These are phyloP conservation scores for Berkeleyomyces rouxiae DNA, from an alignment of 2,329 filamentous ascomycete species.

Conservation along the genomic window DNA sequence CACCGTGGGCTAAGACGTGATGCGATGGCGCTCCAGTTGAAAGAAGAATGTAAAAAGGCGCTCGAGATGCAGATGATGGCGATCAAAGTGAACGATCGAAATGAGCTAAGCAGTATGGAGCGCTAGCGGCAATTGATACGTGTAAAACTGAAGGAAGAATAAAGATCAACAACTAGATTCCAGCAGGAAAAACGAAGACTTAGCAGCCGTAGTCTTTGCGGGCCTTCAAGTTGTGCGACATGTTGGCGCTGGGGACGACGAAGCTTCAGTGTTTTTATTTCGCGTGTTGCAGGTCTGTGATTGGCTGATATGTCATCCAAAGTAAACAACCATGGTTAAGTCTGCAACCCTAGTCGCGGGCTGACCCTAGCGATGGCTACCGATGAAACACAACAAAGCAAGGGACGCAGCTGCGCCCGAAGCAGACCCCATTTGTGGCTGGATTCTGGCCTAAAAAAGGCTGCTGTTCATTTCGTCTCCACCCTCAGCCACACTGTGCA, in stretches of 20 bases:
- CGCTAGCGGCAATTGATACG: not conserved
- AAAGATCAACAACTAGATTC: not conserved
- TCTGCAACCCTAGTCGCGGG: not conserved
- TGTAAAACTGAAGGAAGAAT: not conserved
- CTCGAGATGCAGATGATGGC: not conserved
- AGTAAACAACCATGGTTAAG: slow-evolving; percentile 7
- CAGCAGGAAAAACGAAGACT: not conserved
- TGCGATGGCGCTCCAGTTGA: not conserved
- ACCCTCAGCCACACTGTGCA: too few species aligned
- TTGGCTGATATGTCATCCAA: not conserved
- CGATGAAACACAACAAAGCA: not conserved
- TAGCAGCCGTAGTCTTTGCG: not conserved
- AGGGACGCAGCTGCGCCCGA: not conserved
- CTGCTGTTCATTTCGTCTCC: too few species aligned
- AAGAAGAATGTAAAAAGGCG: not conserved
- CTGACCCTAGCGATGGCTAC: too few species aligned
- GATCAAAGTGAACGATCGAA: not conserved
- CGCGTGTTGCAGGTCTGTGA: slow-evolving; percentile 4
- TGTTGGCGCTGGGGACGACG: not conserved
- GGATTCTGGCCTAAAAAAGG: too few species aligned
- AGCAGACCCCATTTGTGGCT: too few species aligned
- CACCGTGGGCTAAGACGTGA: too few species aligned
- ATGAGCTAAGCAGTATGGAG: not conserved
- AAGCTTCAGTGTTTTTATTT: slow-evolving; percentile 5
- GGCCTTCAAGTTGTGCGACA: not conserved